Percentiles rank a stretch among this genome's conserved stretches.
These are phyloP conservation scores for Solanum dulcamara DNA, from an alignment of 257 asterid genomes.

Conservation along the genomic window DNA sequence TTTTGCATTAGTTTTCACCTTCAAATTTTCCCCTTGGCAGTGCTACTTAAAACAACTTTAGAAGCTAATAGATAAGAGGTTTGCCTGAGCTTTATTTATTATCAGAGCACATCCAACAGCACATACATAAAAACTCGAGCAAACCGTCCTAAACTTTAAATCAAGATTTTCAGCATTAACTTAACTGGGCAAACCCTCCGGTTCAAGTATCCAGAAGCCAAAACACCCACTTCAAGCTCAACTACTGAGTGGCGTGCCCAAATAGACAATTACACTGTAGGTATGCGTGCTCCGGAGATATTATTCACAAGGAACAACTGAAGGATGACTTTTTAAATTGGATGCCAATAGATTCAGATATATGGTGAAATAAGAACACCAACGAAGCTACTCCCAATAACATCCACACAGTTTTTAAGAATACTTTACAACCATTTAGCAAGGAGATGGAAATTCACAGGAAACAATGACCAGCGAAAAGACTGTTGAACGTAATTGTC, in stretches of 20 bases:
- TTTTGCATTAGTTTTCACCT: not conserved
- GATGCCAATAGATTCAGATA: not conserved
- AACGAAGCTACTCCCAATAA: not conserved
- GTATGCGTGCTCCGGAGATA: not conserved
- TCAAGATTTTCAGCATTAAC: not conserved
- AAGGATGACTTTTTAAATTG: not conserved
- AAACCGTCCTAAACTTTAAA: not conserved
- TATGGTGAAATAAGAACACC: not conserved
- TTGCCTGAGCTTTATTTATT: not conserved
- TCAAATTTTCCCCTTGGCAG: not conserved
- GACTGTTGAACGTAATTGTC: not conserved
- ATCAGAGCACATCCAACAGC: not conserved
- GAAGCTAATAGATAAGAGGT: not conserved
- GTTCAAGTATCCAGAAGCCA: not conserved
- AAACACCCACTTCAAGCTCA: not conserved
- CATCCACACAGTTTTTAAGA: not conserved
- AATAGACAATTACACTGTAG: not conserved
- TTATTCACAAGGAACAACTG: not conserved
- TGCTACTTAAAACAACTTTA: not conserved
- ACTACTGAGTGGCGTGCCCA: not conserved
- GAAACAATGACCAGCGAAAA: not conserved
- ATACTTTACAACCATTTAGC: not conserved
- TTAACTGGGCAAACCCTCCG: not conserved
- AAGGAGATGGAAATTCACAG: not conserved
- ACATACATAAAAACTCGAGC: not conserved